Evolutionary conservation across 306 rosid genomes (phyloP).

Genomic region (Cicer pinnatifidum): DNA sequence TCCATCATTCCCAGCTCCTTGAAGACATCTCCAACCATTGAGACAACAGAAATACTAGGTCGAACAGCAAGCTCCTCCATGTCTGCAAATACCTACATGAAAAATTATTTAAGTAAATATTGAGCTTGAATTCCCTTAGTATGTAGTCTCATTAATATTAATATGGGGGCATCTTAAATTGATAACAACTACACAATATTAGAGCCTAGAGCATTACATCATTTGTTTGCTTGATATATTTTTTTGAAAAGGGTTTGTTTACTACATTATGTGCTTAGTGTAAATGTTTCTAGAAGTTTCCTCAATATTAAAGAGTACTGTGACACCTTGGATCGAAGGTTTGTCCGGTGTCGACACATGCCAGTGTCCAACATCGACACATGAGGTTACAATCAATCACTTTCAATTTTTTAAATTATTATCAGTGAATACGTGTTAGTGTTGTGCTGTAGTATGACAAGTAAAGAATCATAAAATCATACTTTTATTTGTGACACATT

Average conservation of each 20-base stretch:
- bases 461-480: no score
- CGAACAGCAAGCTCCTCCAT: constrained; percentile 90
- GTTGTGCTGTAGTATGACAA: no score
- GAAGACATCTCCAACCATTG: constrained; percentile 76
- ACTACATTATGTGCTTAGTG: neutral
- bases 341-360: no score
- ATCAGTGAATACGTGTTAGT: no score
- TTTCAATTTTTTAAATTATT: no score
- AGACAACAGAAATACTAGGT: constrained; percentile 62
- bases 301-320: no score
- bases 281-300: neutral
- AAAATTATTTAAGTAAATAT: constrained; percentile 40
- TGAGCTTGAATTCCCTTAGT: constrained; percentile 11
- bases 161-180: constrained; percentile 21
- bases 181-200: neutral
- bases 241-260: no score
- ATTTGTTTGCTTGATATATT: neutral
- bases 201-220: neutral
- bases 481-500: no score
- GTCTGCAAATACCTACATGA: constrained; percentile 83
- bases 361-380: no score
- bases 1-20: constrained; percentile 80
- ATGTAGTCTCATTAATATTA: constrained; percentile 4
- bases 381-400: no score
- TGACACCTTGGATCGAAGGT: no score